A percentile compares a stretch with the other conserved stretches of the same genome.
These are phyloP conservation scores for Penicillium roqueforti DNA, from an alignment of 495 filamentous ascomycete species.

Conservation along the genomic window DNA sequence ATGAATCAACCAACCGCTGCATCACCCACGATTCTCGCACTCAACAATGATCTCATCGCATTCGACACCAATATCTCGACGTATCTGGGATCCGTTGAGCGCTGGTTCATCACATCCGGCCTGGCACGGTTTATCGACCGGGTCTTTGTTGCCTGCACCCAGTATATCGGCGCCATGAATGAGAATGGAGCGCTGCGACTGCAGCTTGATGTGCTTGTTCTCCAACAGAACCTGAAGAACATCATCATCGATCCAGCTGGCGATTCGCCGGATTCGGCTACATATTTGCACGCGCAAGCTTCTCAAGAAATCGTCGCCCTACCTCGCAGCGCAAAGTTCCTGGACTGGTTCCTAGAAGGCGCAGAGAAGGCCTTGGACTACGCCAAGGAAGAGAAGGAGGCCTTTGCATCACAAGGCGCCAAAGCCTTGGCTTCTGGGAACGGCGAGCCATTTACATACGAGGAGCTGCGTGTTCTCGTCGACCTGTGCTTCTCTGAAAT, in stretches of 20 bases:
- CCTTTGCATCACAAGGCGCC: conserved; percentile 33
- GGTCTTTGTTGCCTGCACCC: conserved; percentile 61
- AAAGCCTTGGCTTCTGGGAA: conserved; percentile 37
- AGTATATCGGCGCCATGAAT: conserved; percentile 66
- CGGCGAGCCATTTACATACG: conserved; percentile 62
- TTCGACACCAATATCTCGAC: conserved; percentile 77
- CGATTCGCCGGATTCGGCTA: conserved; percentile 4
- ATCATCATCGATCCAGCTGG: conserved; percentile 50
- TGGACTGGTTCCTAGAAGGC: conserved; percentile 73
- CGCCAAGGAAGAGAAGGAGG: conserved; percentile 54
- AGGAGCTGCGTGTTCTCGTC: conserved; percentile 77
- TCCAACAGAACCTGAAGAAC: conserved; percentile 94
- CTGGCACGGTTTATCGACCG: conserved; percentile 67
- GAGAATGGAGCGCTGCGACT: conserved; percentile 71
- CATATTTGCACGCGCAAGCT: conserved; percentile 3
- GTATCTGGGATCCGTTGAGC: conserved; percentile 56
- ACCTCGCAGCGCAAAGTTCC: conserved; percentile 67
- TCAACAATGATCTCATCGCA: conserved; percentile 75
- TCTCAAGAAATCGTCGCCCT: conserved; percentile 56
- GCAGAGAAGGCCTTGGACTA: conserved; percentile 63
- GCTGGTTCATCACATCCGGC: conserved; percentile 69
- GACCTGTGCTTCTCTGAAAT: conserved; percentile 85
- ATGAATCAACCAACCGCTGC: conserved; percentile 73
- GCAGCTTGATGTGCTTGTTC: conserved; percentile 84
- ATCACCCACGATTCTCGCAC: conserved; percentile 66